phyloP scores from a whole-genome alignment of 768 basidiomycete species.

The Rhodosporidiobolus odoratus region DNA sequence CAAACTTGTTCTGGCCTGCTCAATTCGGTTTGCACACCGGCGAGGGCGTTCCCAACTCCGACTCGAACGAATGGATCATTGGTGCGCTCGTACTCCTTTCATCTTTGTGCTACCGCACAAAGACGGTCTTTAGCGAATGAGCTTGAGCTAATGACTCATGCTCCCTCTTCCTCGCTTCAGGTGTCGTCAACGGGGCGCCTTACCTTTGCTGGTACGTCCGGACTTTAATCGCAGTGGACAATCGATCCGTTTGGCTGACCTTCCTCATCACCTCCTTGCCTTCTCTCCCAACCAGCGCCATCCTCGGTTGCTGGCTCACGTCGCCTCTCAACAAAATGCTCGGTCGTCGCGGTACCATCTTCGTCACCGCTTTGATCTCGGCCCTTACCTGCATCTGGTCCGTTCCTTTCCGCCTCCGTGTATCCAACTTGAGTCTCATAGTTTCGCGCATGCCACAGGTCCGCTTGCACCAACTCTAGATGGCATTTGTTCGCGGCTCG shows the following conservation, averaged over 20 bases:
- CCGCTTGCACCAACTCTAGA: neutral
- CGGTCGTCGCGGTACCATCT: constrained; percentile 58
- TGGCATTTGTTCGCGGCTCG: constrained; percentile 24
- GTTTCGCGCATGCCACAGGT: neutral
- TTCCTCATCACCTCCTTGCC: too few species aligned
- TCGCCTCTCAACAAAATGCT: constrained; percentile 62
- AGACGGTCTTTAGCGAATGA: too few species aligned
- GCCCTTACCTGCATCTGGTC: constrained; percentile 56
- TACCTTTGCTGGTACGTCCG: constrained; percentile 29
- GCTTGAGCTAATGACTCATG: too few species aligned
- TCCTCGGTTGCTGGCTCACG: constrained; percentile 55
- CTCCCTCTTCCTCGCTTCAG: neutral
- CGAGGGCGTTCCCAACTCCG: neutral
- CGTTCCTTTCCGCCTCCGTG: neutral
- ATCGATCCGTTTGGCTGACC: too few species aligned
- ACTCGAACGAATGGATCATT: constrained; percentile 16
- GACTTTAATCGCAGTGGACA: too few species aligned
- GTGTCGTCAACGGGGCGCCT: constrained; percentile 15
- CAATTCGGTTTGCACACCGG: constrained; percentile 11
- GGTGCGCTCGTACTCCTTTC: neutral
- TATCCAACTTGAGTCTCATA: constrained; percentile 52
- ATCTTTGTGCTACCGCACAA: neutral
- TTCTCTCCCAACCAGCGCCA: too few species aligned
- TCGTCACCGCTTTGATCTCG: constrained; percentile 51
- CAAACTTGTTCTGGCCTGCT: constrained; percentile 19